Evolutionary conservation across 768 basidiomycete species (phyloP).

Genomic region (Postia placenta): DNA sequence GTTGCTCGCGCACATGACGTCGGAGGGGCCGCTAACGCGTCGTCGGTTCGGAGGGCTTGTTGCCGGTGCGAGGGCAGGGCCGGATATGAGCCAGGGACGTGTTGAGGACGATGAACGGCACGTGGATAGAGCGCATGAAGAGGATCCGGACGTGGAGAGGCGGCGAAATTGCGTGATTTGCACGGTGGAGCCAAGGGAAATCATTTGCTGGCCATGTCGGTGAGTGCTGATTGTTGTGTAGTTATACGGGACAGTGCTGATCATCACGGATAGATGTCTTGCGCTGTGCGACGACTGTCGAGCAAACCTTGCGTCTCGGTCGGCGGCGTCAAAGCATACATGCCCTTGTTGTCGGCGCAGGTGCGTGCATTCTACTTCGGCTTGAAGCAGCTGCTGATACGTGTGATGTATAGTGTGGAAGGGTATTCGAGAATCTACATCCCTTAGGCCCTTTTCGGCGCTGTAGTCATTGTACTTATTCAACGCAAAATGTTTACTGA

Average conservation of each 20-base stretch:
- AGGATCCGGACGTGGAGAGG: conserved; percentile 18
- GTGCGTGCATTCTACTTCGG: conserved; percentile 23
- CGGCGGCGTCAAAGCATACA: conserved; percentile 49
- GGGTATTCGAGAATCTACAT: conserved; percentile 61
- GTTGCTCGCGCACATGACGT: conserved; percentile 48
- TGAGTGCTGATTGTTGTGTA: conserved; percentile 23
- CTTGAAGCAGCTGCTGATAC: conserved; percentile 1
- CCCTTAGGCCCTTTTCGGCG: conserved; percentile 39
- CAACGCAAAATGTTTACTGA: no score
- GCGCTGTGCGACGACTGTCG: conserved; percentile 64
- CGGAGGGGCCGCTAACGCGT: conserved; percentile 43
- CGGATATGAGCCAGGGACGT: conserved; percentile 17
- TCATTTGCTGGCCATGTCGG: conserved; percentile 88
- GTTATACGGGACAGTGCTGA: not conserved
- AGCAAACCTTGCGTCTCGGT: conserved; percentile 50
- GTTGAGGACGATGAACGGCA: conserved; percentile 26
- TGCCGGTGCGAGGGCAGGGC: conserved; percentile 8
- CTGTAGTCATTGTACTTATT: no score
- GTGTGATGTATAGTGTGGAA: conserved; percentile 29
- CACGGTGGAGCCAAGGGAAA: conserved; percentile 56
- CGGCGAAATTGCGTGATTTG: conserved; percentile 60
- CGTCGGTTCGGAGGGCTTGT: conserved; percentile 37
- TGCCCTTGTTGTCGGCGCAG: conserved; percentile 59
- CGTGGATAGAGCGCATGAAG: conserved; percentile 7
- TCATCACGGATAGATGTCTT: conserved; percentile 29